phyloP scores from a whole-genome alignment of 2,329 filamentous ascomycete species.

The Aspergillus novofumigatus region DNA sequence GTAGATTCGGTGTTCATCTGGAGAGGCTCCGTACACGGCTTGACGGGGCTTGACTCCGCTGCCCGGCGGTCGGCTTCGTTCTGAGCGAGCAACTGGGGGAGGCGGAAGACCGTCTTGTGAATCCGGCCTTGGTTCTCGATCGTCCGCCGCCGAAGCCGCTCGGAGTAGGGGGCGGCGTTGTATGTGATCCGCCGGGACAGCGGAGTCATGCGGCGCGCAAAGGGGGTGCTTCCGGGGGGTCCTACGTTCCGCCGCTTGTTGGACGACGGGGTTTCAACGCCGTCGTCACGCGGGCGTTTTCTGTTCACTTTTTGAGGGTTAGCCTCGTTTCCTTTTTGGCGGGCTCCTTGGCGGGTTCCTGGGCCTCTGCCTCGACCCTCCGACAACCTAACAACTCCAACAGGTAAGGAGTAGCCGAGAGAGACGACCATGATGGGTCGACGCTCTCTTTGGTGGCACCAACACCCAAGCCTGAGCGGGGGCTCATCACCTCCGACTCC shows the following conservation, averaged over 20 bases:
- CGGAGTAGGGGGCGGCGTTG: slow-evolving; percentile 22
- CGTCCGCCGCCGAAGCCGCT: slow-evolving; percentile 27
- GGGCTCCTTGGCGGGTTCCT: neutral
- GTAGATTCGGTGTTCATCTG: slow-evolving; percentile 8
- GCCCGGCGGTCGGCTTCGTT: slow-evolving; percentile 24
- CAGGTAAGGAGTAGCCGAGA: neutral
- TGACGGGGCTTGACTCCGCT: slow-evolving; percentile 4
- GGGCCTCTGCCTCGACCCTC: slow-evolving; percentile 3
- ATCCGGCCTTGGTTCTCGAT: slow-evolving; percentile 29
- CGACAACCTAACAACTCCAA: neutral
- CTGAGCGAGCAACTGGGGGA: slow-evolving; percentile 30
- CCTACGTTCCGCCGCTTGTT: slow-evolving; percentile 23
- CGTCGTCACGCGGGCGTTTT: slow-evolving; percentile 16
- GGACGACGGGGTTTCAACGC: slow-evolving; percentile 12
- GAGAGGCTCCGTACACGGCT: slow-evolving; percentile 7
- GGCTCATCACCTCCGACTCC: slow-evolving; percentile 7
- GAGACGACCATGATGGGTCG: neutral
- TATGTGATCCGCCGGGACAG: slow-evolving; percentile 16
- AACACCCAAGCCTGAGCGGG: slow-evolving; percentile 9
- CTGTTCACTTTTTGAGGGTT: slow-evolving; percentile 15
- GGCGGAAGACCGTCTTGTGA: slow-evolving; percentile 30
- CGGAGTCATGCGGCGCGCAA: slow-evolving; percentile 11
- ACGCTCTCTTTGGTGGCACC: neutral
- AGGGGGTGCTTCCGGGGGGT: slow-evolving; percentile 20
- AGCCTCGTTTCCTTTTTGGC: slow-evolving; percentile 8